Conservation (phyloP, 495 filamentous ascomycete species). For the Talaromyces thailandensis region DNA sequence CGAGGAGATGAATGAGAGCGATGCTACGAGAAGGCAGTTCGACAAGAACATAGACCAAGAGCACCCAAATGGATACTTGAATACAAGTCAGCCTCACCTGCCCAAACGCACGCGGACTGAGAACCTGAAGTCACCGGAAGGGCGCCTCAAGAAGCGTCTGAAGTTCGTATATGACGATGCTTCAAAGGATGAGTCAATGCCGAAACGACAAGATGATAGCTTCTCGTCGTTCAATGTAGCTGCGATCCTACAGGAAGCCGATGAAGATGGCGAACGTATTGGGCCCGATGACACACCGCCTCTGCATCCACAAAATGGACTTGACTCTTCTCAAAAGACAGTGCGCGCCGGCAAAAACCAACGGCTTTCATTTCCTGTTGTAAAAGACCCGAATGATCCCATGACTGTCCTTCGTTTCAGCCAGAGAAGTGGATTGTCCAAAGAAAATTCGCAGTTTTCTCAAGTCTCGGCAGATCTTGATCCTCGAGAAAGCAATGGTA, state of each 20-base stretch:
- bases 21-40: not conserved
- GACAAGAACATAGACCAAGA: not conserved
- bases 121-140: not conserved
- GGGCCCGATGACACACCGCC: not conserved
- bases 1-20: not conserved
- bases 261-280: not conserved
- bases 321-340: conserved; percentile 9
- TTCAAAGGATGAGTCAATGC: not conserved
- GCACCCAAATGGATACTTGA: not conserved
- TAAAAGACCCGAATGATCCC: conserved; percentile 67
- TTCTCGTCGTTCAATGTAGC: conserved; percentile 2
- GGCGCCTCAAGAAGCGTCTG: conserved; percentile 17
- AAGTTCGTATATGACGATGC: conserved; percentile 14
- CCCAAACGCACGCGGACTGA: conserved; percentile 10
- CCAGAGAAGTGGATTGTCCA: conserved; percentile 46
- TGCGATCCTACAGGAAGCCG: not conserved
- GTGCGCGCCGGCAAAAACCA: conserved; percentile 13
- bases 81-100: not conserved
- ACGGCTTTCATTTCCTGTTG: conserved; percentile 58
- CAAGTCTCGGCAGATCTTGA: conserved; percentile 7
- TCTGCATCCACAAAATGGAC: conserved; percentile 1
- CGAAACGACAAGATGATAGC: conserved; percentile 12
- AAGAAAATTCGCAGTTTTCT: conserved; percentile 23
- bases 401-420: conserved; percentile 58
- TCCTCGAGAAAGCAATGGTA: not conserved